Conservation (phyloP, 1,139 yeast genomes). For the Pichia sp. region DNA sequence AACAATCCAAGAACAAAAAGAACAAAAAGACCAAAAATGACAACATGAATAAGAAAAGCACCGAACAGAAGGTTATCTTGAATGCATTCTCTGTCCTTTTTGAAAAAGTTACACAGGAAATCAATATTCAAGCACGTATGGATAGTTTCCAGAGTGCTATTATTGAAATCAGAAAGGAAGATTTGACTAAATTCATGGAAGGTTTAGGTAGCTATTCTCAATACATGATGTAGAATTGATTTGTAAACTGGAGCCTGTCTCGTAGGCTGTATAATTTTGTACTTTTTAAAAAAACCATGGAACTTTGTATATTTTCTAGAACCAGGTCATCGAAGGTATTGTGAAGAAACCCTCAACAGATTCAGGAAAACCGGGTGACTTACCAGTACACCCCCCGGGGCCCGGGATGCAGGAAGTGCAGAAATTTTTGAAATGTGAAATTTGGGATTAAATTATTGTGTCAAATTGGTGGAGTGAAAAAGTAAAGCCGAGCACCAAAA, state of each 20-base stretch:
- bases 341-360: too few relatives aligned
- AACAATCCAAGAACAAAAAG: constrained; percentile 32
- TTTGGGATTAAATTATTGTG: too few relatives aligned
- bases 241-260: too few relatives aligned
- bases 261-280: neutral
- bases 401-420: too few relatives aligned
- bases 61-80: constrained; percentile 40
- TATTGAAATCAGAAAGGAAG: constrained; percentile 86
- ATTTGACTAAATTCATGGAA: constrained; percentile 84
- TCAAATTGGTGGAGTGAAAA: too few relatives aligned
- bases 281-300: too few relatives aligned
- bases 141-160: constrained; percentile 95
- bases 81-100: constrained; percentile 91
- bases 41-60: constrained; percentile 13
- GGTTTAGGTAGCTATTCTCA: constrained; percentile 39
- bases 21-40: neutral
- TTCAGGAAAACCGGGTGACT: too few relatives aligned
- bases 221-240: constrained; percentile 14
- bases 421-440: too few relatives aligned
- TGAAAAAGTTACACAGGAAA: constrained; percentile 50
- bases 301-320: too few relatives aligned
- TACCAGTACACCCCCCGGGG: too few relatives aligned
- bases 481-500: too few relatives aligned
- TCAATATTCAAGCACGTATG: constrained; percentile 86
- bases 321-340: too few relatives aligned